A percentile compares a stretch with the other conserved stretches of the same genome.
Evolutionary conservation across 225 moss, liverwort and hornwort genomes (phyloP).

Genomic region (Rhytidiadelphus loreus): DNA sequence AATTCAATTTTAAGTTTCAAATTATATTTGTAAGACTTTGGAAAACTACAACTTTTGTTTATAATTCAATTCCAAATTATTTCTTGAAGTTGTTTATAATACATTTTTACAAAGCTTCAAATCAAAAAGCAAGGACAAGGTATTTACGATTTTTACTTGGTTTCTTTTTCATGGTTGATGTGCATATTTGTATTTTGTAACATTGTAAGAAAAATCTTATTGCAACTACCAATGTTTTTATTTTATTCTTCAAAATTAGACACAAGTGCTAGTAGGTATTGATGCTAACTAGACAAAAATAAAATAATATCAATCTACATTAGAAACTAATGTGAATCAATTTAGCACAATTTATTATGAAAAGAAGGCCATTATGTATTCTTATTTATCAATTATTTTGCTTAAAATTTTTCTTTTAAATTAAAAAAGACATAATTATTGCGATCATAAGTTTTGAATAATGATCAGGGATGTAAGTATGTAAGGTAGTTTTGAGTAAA

Average conservation of each 20-base stretch:
- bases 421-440: too few relatives aligned
- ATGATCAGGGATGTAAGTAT: background rate
- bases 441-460: too few relatives aligned
- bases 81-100: background rate
- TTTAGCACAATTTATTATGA: too few relatives aligned
- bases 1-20: background rate
- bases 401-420: background rate
- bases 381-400: background rate
- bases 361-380: too few relatives aligned
- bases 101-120: background rate
- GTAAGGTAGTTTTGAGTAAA: background rate
- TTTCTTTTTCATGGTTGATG: background rate
- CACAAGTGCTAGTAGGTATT: background rate
- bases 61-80: background rate
- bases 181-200: background rate
- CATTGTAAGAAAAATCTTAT: rapidly evolving
- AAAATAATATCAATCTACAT: background rate
- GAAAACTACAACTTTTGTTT: background rate
- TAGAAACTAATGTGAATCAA: background rate
- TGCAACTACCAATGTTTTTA: background rate
- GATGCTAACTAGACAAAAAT: background rate
- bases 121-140: background rate
- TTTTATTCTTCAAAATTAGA: background rate
- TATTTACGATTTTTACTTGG: background rate
- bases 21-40: background rate